Conservation (phyloP, 2,329 filamentous ascomycete species). For the Aspergillus pseudotamarii region DNA sequence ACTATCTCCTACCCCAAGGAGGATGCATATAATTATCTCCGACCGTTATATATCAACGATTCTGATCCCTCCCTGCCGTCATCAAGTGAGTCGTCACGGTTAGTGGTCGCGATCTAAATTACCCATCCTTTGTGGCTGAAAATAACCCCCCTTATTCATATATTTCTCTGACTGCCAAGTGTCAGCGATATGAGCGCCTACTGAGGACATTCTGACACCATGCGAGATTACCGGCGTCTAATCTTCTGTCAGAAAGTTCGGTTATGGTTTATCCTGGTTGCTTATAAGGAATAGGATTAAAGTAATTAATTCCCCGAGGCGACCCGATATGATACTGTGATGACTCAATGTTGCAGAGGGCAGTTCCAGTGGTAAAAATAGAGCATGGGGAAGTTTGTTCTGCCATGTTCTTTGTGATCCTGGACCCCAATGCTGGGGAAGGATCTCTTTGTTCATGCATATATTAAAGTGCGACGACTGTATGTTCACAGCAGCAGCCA, state of each 20-base stretch:
- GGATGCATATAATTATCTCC: background rate
- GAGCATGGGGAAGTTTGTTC: background rate
- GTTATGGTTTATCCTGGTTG: no score
- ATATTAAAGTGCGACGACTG: no score
- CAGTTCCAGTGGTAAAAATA: background rate
- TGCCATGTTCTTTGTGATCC: background rate
- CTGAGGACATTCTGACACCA: background rate
- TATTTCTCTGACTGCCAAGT: background rate
- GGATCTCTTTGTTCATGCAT: no score
- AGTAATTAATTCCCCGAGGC: no score
- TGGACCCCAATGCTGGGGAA: background rate
- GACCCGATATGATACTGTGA: background rate
- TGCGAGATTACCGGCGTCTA: background rate
- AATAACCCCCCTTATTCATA: background rate
- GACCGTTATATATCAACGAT: background rate
- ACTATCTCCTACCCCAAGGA: background rate
- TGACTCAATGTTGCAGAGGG: background rate
- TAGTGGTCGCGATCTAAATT: background rate
- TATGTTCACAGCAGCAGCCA: no score
- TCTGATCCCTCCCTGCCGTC: no score
- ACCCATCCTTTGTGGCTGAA: no score
- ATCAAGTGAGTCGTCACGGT: background rate
- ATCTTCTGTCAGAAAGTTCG: background rate
- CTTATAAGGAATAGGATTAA: no score
- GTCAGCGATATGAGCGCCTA: background rate